These are phyloP conservation scores for Cyberlindnera americana DNA, from an alignment of 805 yeast genomes.

Conservation along the genomic window DNA sequence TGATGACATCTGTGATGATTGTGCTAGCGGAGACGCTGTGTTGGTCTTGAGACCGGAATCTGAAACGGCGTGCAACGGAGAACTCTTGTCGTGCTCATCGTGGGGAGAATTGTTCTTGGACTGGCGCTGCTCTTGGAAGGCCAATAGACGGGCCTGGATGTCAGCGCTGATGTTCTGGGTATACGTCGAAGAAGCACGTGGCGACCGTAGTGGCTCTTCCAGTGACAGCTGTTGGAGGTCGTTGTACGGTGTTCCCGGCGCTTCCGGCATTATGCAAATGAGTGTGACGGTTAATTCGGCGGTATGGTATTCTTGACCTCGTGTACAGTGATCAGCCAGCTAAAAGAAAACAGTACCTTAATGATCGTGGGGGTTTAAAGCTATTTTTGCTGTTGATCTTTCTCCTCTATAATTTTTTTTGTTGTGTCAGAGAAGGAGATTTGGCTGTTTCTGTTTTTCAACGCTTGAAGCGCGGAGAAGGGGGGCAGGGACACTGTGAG, in stretches of 20 bases:
- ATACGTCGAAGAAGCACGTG: constrained; percentile 25
- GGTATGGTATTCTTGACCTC: too few species aligned
- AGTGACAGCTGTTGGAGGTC: constrained; percentile 18
- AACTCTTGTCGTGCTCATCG: constrained; percentile 26
- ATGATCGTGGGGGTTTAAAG: too few species aligned
- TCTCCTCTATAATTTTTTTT: too few species aligned
- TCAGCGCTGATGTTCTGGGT: constrained; percentile 57
- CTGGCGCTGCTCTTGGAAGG: constrained; percentile 81
- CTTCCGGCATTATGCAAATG: constrained; percentile 8
- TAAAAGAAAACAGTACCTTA: too few species aligned
- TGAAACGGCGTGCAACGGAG: constrained; percentile 6
- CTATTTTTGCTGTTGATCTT: too few species aligned
- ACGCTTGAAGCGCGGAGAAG: too few species aligned
- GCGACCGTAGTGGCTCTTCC: constrained; percentile 22
- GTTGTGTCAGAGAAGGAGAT: too few species aligned
- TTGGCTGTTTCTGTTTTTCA: too few species aligned
- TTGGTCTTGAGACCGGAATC: not conserved
- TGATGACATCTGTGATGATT: not conserved
- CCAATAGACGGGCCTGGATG: constrained; percentile 81
- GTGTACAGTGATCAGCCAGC: too few species aligned
- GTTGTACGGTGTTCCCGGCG: constrained; percentile 14
- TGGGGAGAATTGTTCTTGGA: constrained; percentile 10
- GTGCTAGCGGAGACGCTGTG: constrained; percentile 1
- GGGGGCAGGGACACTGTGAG: too few species aligned
- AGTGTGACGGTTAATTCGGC: not conserved